Conservation (phyloP, 768 basidiomycete species). For the Tulasnella sp. region DNA sequence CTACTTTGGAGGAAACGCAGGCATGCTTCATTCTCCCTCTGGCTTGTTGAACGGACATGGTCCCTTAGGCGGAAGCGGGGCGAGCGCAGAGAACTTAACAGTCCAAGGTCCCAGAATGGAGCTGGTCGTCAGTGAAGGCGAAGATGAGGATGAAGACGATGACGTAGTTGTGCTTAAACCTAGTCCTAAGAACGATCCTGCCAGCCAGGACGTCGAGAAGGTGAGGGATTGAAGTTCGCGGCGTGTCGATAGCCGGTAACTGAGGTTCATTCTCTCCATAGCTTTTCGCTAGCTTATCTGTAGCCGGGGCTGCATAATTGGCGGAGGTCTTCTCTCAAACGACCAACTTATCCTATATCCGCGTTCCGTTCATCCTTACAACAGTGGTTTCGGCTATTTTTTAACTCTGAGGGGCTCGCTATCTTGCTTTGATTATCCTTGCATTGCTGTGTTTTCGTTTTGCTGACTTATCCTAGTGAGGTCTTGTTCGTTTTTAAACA, state of each 20-base stretch:
- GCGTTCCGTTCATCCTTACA: neutral
- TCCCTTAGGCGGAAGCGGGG: neutral
- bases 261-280: neutral
- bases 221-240: neutral
- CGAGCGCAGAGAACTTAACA: constrained; percentile 4
- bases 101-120: constrained; percentile 30
- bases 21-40: neutral
- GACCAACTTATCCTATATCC: neutral
- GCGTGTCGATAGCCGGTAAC: neutral
- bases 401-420: constrained; percentile 1
- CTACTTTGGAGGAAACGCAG: constrained; percentile 20
- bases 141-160: constrained; percentile 32
- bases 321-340: neutral
- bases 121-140: constrained; percentile 31
- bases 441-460: neutral
- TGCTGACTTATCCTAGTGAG: constrained; percentile 1
- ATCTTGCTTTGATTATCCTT: constrained; percentile 4
- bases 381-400: neutral
- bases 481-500: constrained; percentile 13
- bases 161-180: constrained; percentile 29
- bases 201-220: constrained; percentile 29
- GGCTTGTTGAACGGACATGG: constrained; percentile 28
- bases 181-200: neutral
- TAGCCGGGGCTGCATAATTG: neutral
- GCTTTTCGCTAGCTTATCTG: constrained; percentile 22